phyloP scores from a whole-genome alignment of 2,329 filamentous ascomycete genomes.

The Cyphellophora europaea region DNA sequence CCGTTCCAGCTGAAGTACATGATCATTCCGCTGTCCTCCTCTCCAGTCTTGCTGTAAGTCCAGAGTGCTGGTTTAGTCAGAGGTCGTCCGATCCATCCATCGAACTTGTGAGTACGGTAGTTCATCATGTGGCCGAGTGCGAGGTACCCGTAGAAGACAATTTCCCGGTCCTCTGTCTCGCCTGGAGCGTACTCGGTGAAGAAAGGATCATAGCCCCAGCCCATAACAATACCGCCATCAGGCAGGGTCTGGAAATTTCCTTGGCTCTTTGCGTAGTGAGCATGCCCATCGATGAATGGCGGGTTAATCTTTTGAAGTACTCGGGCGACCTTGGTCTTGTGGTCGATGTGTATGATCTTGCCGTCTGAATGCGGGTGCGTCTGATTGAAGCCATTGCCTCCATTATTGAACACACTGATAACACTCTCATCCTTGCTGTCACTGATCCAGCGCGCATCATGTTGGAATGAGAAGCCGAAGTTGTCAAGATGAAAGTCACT shows the following conservation, averaged over 20 bases:
- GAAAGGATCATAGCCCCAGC: constrained; percentile 33
- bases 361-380: constrained; percentile 29
- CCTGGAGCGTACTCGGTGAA: constrained; percentile 30
- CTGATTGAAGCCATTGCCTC: constrained; percentile 30
- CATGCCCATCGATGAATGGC: constrained; percentile 12
- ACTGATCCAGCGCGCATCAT: constrained; percentile 30
- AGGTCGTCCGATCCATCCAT: constrained; percentile 29
- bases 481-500: constrained; percentile 19
- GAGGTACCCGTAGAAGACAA: constrained; percentile 29
- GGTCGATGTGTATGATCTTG: constrained; percentile 30
- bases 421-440: constrained; percentile 30
- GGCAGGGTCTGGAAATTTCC: constrained; percentile 30
- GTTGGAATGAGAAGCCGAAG: constrained; percentile 35
- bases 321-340: constrained; percentile 25
- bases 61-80: constrained; percentile 32
- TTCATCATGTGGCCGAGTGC: constrained; percentile 28
- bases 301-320: constrained; percentile 25
- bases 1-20: constrained; percentile 38
- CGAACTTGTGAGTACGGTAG: constrained; percentile 32
- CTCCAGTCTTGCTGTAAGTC: constrained; percentile 24
- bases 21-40: constrained; percentile 10
- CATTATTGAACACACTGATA: constrained; percentile 33
- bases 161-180: constrained; percentile 20
- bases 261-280: constrained; percentile 19
- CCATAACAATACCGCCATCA: constrained; percentile 29